These are phyloP conservation scores for Fonsecaea multimorphosa DNA, from an alignment of 2,329 filamentous ascomycete species.

Conservation along the genomic window DNA sequence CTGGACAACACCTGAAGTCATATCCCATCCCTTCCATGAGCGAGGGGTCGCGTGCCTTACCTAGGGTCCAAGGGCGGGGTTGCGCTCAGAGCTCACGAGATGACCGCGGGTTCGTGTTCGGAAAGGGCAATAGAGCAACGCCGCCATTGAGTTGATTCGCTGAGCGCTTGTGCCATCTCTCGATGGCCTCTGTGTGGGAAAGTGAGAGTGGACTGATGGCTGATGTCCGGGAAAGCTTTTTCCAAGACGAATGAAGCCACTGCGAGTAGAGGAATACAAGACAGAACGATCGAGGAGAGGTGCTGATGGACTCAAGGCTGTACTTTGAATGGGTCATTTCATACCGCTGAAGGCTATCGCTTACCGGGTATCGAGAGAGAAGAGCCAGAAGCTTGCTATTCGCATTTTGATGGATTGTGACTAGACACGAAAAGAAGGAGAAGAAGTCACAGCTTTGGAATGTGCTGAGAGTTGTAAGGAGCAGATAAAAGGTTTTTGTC, in stretches of 20 bases:
- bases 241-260: background rate
- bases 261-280: background rate
- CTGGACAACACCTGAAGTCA: conserved; percentile 1
- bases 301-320: background rate
- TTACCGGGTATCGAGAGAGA: background rate
- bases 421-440: background rate
- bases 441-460: background rate
- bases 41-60: conserved; percentile 26
- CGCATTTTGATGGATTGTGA: background rate
- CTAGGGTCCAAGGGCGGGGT: conserved; percentile 17
- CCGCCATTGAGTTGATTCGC: conserved; percentile 19
- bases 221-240: background rate
- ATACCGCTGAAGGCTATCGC: background rate
- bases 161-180: conserved; percentile 9
- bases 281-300: background rate
- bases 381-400: background rate
- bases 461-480: background rate
- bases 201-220: background rate
- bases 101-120: conserved; percentile 5
- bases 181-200: conserved; percentile 7
- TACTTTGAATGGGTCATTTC: background rate
- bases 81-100: conserved; percentile 13
- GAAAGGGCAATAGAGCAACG: conserved; percentile 18
- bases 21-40: conserved; percentile 4
- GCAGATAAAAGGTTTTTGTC: background rate